Evolutionary conservation across 345 rosid genomes (phyloP).

Genomic region (Angophora floribunda): DNA sequence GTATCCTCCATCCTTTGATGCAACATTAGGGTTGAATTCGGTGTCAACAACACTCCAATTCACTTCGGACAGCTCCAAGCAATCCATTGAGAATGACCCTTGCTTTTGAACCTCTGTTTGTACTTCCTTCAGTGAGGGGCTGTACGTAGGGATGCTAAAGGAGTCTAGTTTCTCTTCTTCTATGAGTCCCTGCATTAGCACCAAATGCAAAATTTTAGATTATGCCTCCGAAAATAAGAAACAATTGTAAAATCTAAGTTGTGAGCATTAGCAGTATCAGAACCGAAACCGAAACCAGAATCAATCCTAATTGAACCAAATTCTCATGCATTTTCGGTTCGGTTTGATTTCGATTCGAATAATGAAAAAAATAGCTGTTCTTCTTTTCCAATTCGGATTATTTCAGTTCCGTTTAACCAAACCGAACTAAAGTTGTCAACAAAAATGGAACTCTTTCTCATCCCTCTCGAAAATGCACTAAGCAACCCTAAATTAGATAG

Average conservation of each 20-base stretch:
- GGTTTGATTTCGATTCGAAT: too few species aligned
- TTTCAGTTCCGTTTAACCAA: too few species aligned
- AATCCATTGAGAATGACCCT: slow-evolving; percentile 28
- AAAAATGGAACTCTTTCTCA: too few species aligned
- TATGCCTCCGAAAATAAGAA: not conserved
- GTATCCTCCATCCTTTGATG: slow-evolving; percentile 10
- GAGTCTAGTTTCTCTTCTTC: slow-evolving; percentile 25
- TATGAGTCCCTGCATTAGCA: slow-evolving; percentile 18
- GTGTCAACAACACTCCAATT: slow-evolving; percentile 13
- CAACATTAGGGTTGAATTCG: not conserved
- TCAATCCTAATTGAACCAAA: too few species aligned
- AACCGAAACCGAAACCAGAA: too few species aligned
- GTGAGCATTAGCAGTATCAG: not conserved
- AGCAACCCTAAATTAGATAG: too few species aligned
- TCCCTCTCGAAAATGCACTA: too few species aligned
- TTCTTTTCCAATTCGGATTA: too few species aligned
- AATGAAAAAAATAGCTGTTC: too few species aligned
- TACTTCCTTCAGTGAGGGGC: slow-evolving; percentile 39
- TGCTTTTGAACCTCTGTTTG: slow-evolving; percentile 16
- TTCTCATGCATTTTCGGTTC: too few species aligned
- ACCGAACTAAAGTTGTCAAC: too few species aligned
- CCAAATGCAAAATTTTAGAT: not conserved
- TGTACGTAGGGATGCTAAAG: slow-evolving; percentile 40
- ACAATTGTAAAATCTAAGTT: not conserved
- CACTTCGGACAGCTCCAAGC: slow-evolving; percentile 21